phyloP scores from a whole-genome alignment of 2,329 filamentous ascomycete species.

The Fusarium equiseti region DNA sequence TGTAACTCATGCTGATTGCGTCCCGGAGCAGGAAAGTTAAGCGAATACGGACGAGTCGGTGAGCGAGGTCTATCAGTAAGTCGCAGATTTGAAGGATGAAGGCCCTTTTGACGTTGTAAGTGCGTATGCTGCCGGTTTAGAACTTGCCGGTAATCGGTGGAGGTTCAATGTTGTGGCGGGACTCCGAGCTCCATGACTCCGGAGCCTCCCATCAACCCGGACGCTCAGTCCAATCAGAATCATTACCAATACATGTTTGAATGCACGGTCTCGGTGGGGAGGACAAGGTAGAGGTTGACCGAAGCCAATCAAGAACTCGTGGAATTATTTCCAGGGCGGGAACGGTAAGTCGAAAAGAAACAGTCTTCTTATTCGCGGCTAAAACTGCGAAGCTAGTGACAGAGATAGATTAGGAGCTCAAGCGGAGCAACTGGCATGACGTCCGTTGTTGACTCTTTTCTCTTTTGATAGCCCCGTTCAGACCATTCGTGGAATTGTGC shows the following conservation, averaged over 20 bases:
- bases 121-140: constrained; percentile 14
- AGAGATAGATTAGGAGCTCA: constrained; percentile 28
- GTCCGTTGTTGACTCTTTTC: constrained; percentile 40
- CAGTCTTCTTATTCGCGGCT: constrained; percentile 25
- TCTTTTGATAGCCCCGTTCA: constrained; percentile 15
- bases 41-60: constrained; percentile 33
- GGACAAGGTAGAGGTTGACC: constrained; percentile 22
- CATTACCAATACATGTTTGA: constrained; percentile 39
- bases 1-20: constrained; percentile 40
- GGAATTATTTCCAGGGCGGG: constrained; percentile 29
- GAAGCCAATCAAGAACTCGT: constrained; percentile 34
- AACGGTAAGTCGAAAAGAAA: constrained; percentile 24
- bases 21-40: constrained; percentile 22
- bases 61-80: constrained; percentile 22
- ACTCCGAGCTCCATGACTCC: constrained; percentile 45
- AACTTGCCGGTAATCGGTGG: constrained; percentile 32
- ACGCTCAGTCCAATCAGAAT: constrained; percentile 49
- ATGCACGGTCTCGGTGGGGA: constrained; percentile 42
- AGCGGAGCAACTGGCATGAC: constrained; percentile 33
- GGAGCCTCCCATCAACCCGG: constrained; percentile 46
- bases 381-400: constrained; percentile 24
- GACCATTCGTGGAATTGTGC: background rate
- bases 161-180: constrained; percentile 32
- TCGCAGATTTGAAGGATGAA: constrained; percentile 19
- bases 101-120: constrained; percentile 30